phyloP scores from a whole-genome alignment of 768 basidiomycete genomes.

The Mycena belliarum region DNA sequence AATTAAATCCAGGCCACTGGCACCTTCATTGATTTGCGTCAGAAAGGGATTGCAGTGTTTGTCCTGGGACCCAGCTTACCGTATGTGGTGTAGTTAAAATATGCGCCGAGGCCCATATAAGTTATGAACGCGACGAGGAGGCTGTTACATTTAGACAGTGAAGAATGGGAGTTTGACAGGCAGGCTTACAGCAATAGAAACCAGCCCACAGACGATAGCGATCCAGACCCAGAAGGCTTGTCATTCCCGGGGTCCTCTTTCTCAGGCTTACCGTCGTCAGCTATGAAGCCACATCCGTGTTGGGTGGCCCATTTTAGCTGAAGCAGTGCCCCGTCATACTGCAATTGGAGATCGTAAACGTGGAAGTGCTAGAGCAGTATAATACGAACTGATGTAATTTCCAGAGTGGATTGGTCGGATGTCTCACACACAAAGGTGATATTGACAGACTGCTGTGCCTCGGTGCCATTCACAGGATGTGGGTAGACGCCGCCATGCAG shows the following conservation, averaged over 20 bases:
- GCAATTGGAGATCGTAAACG: not conserved
- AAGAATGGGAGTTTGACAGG: not conserved
- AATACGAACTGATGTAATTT: conserved; percentile 1
- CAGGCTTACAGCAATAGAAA: conserved; percentile 79
- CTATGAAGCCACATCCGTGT: conserved; percentile 54
- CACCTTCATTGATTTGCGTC: not conserved
- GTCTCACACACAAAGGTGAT: conserved; percentile 59
- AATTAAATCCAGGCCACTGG: conserved; percentile 78
- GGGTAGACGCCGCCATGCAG: conserved; percentile 68
- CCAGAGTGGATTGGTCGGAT: not conserved
- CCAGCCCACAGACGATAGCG: conserved; percentile 80
- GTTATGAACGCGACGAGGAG: conserved; percentile 62
- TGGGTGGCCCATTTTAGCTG: conserved; percentile 63
- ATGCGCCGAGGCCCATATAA: conserved; percentile 80
- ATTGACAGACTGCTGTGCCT: conserved; percentile 58
- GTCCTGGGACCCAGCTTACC: conserved; percentile 36
- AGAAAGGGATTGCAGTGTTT: too few species aligned
- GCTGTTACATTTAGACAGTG: conserved; percentile 39
- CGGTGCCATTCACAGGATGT: conserved; percentile 40
- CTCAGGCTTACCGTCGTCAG: conserved; percentile 27
- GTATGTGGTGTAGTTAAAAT: conserved; percentile 87
- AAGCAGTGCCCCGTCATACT: conserved; percentile 57
- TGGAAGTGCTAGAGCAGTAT: not conserved
- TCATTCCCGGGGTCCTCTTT: conserved; percentile 22
- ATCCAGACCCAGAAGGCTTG: conserved; percentile 39